A percentile compares a stretch with the other conserved stretches of the same genome.
These are phyloP conservation scores for Fragilariopsis cylindrus DNA, from an alignment of 108 stramenopile species.

Conservation along the genomic window DNA sequence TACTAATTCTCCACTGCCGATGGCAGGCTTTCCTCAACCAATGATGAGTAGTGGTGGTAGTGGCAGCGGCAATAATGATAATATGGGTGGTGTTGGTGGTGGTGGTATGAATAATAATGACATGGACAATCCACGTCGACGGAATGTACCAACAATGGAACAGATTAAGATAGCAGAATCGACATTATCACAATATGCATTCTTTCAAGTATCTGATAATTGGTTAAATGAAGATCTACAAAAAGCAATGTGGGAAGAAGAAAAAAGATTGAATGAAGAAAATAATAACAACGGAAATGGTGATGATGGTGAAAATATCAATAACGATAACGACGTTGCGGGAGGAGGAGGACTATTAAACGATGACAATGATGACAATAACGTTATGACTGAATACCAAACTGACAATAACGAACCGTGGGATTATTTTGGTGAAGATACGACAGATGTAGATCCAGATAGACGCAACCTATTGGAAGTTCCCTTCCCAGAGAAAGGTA, in stretches of 20 bases:
- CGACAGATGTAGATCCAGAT: slow-evolving; percentile 13
- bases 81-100: not conserved
- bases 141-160: slow-evolving; percentile 30
- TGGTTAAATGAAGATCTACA: slow-evolving; percentile 68
- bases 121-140: not conserved
- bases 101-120: not conserved
- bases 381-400: slow-evolving; percentile 25
- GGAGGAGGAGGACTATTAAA: not conserved
- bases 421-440: slow-evolving; percentile 57
- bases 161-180: slow-evolving; percentile 54
- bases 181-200: slow-evolving; percentile 56
- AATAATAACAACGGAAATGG: slow-evolving; percentile 34
- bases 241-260: slow-evolving; percentile 9
- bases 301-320: not conserved
- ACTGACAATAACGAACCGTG: slow-evolving; percentile 57
- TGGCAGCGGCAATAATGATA: not conserved
- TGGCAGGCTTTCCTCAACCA: slow-evolving; percentile 1
- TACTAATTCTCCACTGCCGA: not conserved
- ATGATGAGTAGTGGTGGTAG: not conserved
- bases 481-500: slow-evolving; percentile 22
- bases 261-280: slow-evolving; percentile 21
- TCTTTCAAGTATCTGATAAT: slow-evolving; percentile 64
- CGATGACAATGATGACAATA: slow-evolving; percentile 34
- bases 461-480: slow-evolving; percentile 12
- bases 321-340: not conserved